Evolutionary conservation across 164 flowering plant genomes (phyloP).

Genomic region (Vitis vinifera): ASM3070453v1 NC_081809.1:10018501-10019000

Average conservation of each 20-base stretch:
- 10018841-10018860: constrained; percentile 87
- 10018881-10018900: constrained; percentile 67
- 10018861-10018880: constrained; percentile 90
- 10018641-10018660: constrained; percentile 8
- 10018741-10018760: constrained; percentile 94
- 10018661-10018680: constrained; percentile 58
- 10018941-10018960: constrained; percentile 91
- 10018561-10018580: constrained; percentile 4
- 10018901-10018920: constrained; percentile 46
- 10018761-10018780: constrained; percentile 69
- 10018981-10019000: constrained; percentile 75
- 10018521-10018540: neutral
- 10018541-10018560: neutral
- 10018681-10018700: constrained; percentile 63
- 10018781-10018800: constrained; percentile 74
- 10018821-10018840: constrained; percentile 73
- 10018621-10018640: constrained; percentile 14
- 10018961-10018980: constrained; percentile 65
- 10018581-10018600: constrained; percentile 19
- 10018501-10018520: neutral
- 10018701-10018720: constrained; percentile 88
- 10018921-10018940: constrained; percentile 58
- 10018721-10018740: constrained; percentile 87
- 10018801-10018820: constrained; percentile 89
- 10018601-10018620: constrained; percentile 14